A percentile compares a stretch with the other conserved stretches of the same genome.
These are phyloP conservation scores for Panicum virgatum DNA, from an alignment of 202 grass and related monocot genomes.

Conservation along the genomic window DNA sequence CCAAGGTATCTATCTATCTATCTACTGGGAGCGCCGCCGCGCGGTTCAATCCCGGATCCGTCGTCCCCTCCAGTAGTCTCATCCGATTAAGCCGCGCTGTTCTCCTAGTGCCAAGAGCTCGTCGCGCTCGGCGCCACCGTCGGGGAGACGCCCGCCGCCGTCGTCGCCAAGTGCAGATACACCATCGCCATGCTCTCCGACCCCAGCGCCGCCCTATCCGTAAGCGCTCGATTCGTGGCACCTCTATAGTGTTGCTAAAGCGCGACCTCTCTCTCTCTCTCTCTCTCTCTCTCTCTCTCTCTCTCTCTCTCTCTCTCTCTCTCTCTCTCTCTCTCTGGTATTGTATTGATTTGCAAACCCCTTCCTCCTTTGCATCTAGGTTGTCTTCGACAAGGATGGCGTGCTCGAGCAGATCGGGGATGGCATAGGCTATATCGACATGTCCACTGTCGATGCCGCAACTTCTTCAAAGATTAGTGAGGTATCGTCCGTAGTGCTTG, in stretches of 20 bases:
- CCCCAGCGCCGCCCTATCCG: slow-evolving; percentile 82
- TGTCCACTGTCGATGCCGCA: slow-evolving; percentile 86
- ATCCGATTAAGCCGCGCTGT: background rate
- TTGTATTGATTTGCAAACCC: background rate
- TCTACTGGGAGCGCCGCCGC: background rate
- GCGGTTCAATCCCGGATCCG: background rate
- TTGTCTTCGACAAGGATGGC: slow-evolving; percentile 90
- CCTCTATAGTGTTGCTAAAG: background rate
- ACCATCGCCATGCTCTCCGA: slow-evolving; percentile 99
- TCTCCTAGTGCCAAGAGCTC: slow-evolving; percentile 75
- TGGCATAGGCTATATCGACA: slow-evolving; percentile 89
- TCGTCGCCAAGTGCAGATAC: slow-evolving; percentile 86
- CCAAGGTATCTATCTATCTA: slow-evolving; percentile 64
- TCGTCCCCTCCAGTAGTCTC: background rate
- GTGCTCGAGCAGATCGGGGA: slow-evolving; percentile 84
- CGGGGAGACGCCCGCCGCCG: slow-evolving; percentile 80
- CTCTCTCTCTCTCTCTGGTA: too few relatives aligned
- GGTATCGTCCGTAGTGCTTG: slow-evolving; percentile 36
- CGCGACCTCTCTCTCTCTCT: background rate
- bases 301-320: too few relatives aligned
- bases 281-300: too few relatives aligned
- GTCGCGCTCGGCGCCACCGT: slow-evolving; percentile 77
- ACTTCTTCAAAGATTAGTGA: slow-evolving; percentile 87
- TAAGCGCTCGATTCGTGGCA: slow-evolving; percentile 13
- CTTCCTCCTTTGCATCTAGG: slow-evolving; percentile 52